A percentile compares a stretch with the other conserved stretches of the same genome.
These are phyloP conservation scores for Glebionis coronaria DNA, from an alignment of 129 eudicot species.

Conservation along the genomic window DNA sequence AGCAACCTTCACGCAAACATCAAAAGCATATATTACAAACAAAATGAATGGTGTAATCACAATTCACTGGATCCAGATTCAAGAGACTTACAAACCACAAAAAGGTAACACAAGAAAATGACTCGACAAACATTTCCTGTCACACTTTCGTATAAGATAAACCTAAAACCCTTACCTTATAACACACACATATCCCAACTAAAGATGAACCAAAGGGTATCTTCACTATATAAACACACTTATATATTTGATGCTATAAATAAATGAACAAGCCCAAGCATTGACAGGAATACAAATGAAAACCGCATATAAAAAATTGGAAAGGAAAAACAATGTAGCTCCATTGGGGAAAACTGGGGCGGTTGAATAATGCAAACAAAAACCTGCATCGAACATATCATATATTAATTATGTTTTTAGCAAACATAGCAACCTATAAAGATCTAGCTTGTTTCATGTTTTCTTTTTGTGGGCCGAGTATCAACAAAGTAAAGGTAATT, in stretches of 20 bases:
- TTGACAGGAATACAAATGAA: neutral
- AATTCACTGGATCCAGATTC: slow-evolving; percentile 8
- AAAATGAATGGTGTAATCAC: neutral
- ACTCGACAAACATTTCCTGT: slow-evolving; percentile 10
- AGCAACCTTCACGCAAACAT: too few species aligned
- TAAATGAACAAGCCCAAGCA: slow-evolving; percentile 8
- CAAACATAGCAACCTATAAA: neutral
- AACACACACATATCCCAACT: slow-evolving; percentile 16
- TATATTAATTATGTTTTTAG: neutral
- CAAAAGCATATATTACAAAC: too few species aligned
- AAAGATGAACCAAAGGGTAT: neutral
- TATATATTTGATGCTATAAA: neutral
- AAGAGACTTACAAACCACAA: slow-evolving; percentile 5
- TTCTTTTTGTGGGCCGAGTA: neutral
- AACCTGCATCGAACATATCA: slow-evolving; percentile 25
- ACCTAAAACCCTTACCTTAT: slow-evolving; percentile 18
- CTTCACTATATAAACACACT: slow-evolving; percentile 13
- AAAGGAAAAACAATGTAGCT: slow-evolving; percentile 25
- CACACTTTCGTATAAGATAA: slow-evolving; percentile 8
- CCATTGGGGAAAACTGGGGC: slow-evolving; percentile 34
- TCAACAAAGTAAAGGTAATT: neutral
- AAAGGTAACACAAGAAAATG: slow-evolving; percentile 5
- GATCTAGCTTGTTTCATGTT: neutral
- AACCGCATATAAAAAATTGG: slow-evolving; percentile 15
- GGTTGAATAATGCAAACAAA: slow-evolving; percentile 22